Percentiles rank a stretch among this genome's conserved stretches.
phyloP scores from a whole-genome alignment of 768 basidiomycete genomes.

The Boletus rubescentipes region DNA sequence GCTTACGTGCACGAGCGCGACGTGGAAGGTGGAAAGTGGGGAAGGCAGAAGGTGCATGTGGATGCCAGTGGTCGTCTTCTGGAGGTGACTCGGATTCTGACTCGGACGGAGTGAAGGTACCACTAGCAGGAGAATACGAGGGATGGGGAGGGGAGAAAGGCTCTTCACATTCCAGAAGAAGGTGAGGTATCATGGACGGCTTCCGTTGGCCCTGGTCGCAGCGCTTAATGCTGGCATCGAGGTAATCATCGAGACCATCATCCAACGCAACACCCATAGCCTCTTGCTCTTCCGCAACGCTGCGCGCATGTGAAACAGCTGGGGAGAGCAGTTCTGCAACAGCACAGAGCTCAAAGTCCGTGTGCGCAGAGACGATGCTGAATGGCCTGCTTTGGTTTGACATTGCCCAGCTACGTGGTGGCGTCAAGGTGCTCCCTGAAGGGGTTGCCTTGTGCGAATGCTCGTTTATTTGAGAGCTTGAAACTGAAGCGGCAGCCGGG shows the following conservation, averaged over 20 bases:
- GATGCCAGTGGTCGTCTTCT: constrained; percentile 29
- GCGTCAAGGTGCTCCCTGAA: constrained; percentile 28
- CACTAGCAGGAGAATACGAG: constrained; percentile 12
- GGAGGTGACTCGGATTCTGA: constrained; percentile 34
- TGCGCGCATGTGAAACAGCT: constrained; percentile 24
- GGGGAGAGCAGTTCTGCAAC: constrained; percentile 48
- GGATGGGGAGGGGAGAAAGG: constrained; percentile 28
- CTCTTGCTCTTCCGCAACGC: constrained; percentile 29
- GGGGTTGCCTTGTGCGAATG: constrained; percentile 24
- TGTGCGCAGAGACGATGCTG: constrained; percentile 47
- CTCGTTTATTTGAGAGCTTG: constrained; percentile 15
- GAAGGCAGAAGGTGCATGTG: constrained; percentile 19
- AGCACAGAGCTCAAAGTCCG: constrained; percentile 52
- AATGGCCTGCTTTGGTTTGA: constrained; percentile 33
- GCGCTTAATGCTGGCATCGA: constrained; percentile 27
- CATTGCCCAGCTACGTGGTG: constrained; percentile 18
- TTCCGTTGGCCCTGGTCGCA: constrained; percentile 7
- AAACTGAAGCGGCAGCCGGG: constrained; percentile 6
- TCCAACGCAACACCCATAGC: constrained; percentile 22
- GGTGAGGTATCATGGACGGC: constrained; percentile 14
- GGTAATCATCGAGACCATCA: constrained; percentile 27
- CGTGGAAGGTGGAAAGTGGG: constrained; percentile 36
- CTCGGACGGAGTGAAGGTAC: constrained; percentile 29
- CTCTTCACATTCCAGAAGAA: constrained; percentile 34
- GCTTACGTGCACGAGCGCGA: constrained; percentile 29